These are phyloP conservation scores for Blastobotrys ciferrii DNA, from an alignment of 1,139 yeast species.

Conservation along the genomic window DNA sequence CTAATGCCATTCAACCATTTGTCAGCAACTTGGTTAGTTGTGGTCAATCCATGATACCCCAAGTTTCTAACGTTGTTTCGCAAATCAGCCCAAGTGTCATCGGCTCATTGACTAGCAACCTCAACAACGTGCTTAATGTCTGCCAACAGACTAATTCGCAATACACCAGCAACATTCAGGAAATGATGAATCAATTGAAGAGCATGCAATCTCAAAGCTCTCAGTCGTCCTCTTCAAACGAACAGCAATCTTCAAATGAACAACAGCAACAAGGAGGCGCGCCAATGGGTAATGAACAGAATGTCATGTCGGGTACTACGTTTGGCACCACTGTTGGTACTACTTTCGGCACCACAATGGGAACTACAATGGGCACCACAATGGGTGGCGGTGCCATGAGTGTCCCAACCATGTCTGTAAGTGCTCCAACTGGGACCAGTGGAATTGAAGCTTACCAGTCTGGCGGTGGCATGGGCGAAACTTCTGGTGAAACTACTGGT, in stretches of 20 bases:
- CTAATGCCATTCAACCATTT: slow-evolving; percentile 3
- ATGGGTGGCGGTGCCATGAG: neutral
- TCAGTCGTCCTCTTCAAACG: neutral
- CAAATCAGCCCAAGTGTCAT: slow-evolving; percentile 2
- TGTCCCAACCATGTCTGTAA: neutral
- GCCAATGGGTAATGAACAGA: neutral
- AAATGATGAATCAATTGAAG: slow-evolving; percentile 1
- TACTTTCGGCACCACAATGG: neutral
- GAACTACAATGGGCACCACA: slow-evolving; percentile 1
- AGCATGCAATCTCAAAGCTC: neutral
- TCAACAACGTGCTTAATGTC: neutral
- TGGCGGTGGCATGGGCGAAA: too few species aligned
- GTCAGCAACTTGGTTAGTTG: slow-evolving; percentile 6
- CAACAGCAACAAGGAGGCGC: neutral
- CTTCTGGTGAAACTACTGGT: too few species aligned
- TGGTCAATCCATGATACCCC: slow-evolving; percentile 2
- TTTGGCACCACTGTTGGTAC: neutral
- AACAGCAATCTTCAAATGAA: too few species aligned
- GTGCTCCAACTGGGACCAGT: neutral
- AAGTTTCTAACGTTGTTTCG: neutral
- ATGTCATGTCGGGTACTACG: neutral
- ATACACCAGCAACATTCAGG: slow-evolving; percentile 1
- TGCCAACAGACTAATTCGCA: slow-evolving; percentile 2
- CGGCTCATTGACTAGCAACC: slow-evolving; percentile 2
- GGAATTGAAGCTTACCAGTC: too few species aligned